Percentiles rank a stretch among this genome's conserved stretches.
Evolutionary conservation across 345 rosid species (phyloP).

Genomic region (Physaria fendleri): DNA sequence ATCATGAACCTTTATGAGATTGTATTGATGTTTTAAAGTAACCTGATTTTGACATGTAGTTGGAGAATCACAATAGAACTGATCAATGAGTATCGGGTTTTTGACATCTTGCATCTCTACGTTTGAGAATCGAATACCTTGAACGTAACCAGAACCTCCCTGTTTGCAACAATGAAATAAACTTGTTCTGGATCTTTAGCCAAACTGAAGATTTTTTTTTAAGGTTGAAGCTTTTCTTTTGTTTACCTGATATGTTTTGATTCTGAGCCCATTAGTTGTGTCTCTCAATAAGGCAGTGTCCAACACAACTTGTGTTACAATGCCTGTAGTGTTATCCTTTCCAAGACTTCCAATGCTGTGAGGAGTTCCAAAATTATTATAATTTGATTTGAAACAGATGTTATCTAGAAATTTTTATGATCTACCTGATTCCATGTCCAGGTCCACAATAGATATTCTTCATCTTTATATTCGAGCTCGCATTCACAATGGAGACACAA

Average conservation of each 20-base stretch:
- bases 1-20: background rate
- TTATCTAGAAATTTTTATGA: background rate
- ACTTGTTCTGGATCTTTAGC: background rate
- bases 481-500: slow-evolving; percentile 90
- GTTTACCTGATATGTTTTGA: slow-evolving; percentile 95
- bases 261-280: slow-evolving; percentile 88
- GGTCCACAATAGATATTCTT: slow-evolving; percentile 91
- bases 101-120: slow-evolving; percentile 78
- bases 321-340: slow-evolving; percentile 65
- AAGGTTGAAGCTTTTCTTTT: background rate
- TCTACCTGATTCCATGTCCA: slow-evolving; percentile 94
- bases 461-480: slow-evolving; percentile 79
- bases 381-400: background rate
- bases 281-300: slow-evolving; percentile 82
- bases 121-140: slow-evolving; percentile 70
- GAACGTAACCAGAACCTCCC: slow-evolving; percentile 96
- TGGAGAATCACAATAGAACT: slow-evolving; percentile 97
- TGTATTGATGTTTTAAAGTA: background rate
- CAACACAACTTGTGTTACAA: slow-evolving; percentile 82
- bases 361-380: background rate
- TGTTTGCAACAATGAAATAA: slow-evolving; percentile 15
- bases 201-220: background rate
- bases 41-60: slow-evolving; percentile 80
- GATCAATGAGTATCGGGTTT: slow-evolving; percentile 91
- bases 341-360: slow-evolving; percentile 97